Conservation (phyloP, 345 rosid genomes). For the Cardamine resedifolia region DNA sequence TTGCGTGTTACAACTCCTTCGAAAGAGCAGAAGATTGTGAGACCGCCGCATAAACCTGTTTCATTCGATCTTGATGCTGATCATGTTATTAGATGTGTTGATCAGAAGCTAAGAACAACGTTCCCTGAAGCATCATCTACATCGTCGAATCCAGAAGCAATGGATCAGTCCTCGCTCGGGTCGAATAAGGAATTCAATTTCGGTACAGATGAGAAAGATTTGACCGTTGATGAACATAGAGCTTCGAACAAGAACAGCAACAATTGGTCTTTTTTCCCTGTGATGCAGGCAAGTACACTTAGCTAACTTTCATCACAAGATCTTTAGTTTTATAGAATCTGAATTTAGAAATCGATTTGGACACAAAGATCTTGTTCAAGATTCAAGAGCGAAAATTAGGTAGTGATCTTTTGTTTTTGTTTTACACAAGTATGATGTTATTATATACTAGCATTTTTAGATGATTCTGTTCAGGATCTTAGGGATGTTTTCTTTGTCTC, state of each 20-base stretch:
- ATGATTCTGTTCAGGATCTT: conserved; percentile 20
- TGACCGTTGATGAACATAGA: conserved; percentile 46
- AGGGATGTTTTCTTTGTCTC: neutral
- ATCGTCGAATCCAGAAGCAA: conserved; percentile 29
- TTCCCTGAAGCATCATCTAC: conserved; percentile 42
- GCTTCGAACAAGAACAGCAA: conserved; percentile 36
- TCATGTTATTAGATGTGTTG: conserved; percentile 49
- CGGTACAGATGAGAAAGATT: conserved; percentile 53
- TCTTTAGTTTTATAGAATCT: neutral
- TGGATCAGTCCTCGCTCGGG: conserved; percentile 52
- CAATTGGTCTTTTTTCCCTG: conserved; percentile 81
- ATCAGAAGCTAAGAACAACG: conserved; percentile 45
- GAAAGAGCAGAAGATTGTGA: conserved; percentile 37
- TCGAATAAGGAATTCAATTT: conserved; percentile 71
- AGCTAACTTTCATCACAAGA: conserved; percentile 42
- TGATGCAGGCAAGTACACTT: conserved; percentile 60
- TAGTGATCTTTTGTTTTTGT: neutral
- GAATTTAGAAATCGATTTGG: conserved; percentile 14
- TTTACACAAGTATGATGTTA: neutral
- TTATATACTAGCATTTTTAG: conserved; percentile 9
- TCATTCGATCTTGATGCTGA: conserved; percentile 61
- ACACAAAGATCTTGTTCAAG: conserved; percentile 7
- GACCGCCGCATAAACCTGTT: conserved; percentile 43
- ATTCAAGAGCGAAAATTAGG: conserved; percentile 13
- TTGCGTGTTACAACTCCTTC: conserved; percentile 56